phyloP scores from a whole-genome alignment of 1,139 yeast genomes.

The Blastobotrys elegans region DNA sequence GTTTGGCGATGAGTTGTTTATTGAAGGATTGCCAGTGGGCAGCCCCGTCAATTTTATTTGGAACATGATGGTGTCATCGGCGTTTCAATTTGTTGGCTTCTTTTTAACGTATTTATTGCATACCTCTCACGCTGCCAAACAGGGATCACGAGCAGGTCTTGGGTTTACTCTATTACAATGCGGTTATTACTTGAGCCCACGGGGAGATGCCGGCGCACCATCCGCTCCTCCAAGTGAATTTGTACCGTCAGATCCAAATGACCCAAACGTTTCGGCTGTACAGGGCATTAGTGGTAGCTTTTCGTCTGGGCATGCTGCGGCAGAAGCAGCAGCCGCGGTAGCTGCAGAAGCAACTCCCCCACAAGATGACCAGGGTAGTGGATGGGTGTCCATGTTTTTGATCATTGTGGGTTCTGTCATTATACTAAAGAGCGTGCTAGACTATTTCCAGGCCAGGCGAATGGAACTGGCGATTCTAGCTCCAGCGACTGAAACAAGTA shows the following conservation, averaged over 20 bases:
- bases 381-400: conserved; percentile 47
- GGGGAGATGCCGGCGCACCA: conserved; percentile 31
- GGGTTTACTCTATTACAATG: conserved; percentile 79
- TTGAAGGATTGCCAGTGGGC: conserved; percentile 97
- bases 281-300: conserved; percentile 32
- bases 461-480: conserved; percentile 57
- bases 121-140: conserved; percentile 95
- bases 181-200: conserved; percentile 70
- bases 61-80: conserved; percentile 82
- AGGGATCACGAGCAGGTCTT: conserved; percentile 90
- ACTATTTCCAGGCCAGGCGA: conserved; percentile 69
- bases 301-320: conserved; percentile 20
- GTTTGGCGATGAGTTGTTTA: conserved; percentile 79
- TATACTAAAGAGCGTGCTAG: conserved; percentile 59
- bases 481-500: conserved; percentile 5
- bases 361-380: conserved; percentile 14
- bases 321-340: conserved; percentile 10
- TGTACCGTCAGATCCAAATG: conserved; percentile 37
- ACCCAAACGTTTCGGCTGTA: conserved; percentile 31
- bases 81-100: conserved; percentile 93
- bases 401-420: conserved; percentile 67
- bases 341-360: conserved; percentile 12
- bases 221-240: conserved; percentile 40
- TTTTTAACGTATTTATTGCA: conserved; percentile 83
- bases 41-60: conserved; percentile 79